Base-by-base conservation (phyloP, 768 basidiomycete species). In the Tylopilus plumbeoviolaceoides region DNA sequence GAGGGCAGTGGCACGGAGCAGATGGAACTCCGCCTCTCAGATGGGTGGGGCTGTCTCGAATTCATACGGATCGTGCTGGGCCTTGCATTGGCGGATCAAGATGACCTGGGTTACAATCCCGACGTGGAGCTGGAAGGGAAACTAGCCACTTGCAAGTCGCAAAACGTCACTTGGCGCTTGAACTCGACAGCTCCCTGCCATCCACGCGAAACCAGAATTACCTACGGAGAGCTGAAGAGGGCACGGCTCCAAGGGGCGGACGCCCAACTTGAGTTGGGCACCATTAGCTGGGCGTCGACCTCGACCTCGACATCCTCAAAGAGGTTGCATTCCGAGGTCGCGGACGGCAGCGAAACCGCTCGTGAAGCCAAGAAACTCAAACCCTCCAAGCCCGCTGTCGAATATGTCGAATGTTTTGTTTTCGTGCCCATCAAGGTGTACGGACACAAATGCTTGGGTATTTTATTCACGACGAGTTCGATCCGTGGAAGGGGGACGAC, bases 401-500 rank as follows among this genome's bases (percentile, higher is more conserved):
- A 33, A 1, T 31, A 20, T n/a, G n/a, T n/a, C n/a, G n/a, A n/a
- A n/a, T n/a, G n/a, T 12, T 12, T 33, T 12, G 10, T 45, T 5
- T 45, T 21, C 15, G 54, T 48, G 9, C 57, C 59, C 0, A 7
- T 47, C 11, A 3, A n/a, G 9, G 57, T 53, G 33, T 51, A 59
- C 12, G 51, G 51, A 0, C 8, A 50, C 30, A 2, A 25, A 4
- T 54, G 51, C 40, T 5, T 47, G 2, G 53, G 55, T 0, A 43
- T 58, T 9, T 21, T 61, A 30, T 60, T 55, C 9, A 56, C 50
- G 11, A 14, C 50, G 0, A 12, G 48, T 10, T 62, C 57, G 15
- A 56, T 59, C 33, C 50, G 59, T 28, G 61, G 57, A 15, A 28
- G 59, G 1, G 52, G 50, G 8, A 57, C 60, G 11, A 48, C 41